Conservation (phyloP, 2,329 filamentous ascomycete species). For the Penicillium decumbens region DNA sequence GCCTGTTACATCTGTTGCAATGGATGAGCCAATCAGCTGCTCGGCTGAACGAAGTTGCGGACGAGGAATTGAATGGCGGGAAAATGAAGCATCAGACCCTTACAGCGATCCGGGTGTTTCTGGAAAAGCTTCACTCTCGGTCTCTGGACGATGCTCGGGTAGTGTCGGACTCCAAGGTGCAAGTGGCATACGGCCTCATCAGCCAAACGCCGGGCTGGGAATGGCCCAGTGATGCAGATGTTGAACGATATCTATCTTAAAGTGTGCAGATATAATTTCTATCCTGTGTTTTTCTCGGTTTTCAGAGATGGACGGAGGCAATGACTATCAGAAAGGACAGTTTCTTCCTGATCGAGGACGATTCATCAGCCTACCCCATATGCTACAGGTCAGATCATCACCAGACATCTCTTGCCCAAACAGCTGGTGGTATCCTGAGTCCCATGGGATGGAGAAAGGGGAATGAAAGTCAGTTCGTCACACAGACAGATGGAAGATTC, state of each 20-base stretch:
- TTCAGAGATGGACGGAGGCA: too few species aligned
- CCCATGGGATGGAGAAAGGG: too few species aligned
- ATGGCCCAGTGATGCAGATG: slow-evolving; percentile 43
- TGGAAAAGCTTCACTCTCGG: slow-evolving; percentile 31
- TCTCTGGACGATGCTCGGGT: slow-evolving; percentile 7
- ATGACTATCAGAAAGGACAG: too few species aligned
- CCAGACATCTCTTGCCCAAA: too few species aligned
- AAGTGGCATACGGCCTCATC: slow-evolving; percentile 38
- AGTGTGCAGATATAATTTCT: slow-evolving; percentile 11
- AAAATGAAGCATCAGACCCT: slow-evolving; percentile 39
- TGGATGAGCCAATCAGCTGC: slow-evolving; percentile 40
- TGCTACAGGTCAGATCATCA: too few species aligned
- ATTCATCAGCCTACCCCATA: too few species aligned
- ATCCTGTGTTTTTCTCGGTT: too few species aligned
- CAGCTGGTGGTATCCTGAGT: too few species aligned
- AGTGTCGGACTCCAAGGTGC: slow-evolving; percentile 28
- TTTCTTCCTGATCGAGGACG: too few species aligned
- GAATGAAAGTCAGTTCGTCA: too few species aligned
- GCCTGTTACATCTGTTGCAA: slow-evolving; percentile 37
- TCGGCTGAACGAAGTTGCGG: slow-evolving; percentile 32
- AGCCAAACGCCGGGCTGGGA: slow-evolving; percentile 33
- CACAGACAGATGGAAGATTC: too few species aligned
- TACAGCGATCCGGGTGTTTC: slow-evolving; percentile 38
- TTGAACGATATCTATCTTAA: slow-evolving; percentile 32
- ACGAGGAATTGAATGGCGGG: slow-evolving; percentile 36